Evolutionary conservation across 1,139 yeast genomes (phyloP).

Genomic region (Lodderomyces pseudojiufengensis): DNA sequence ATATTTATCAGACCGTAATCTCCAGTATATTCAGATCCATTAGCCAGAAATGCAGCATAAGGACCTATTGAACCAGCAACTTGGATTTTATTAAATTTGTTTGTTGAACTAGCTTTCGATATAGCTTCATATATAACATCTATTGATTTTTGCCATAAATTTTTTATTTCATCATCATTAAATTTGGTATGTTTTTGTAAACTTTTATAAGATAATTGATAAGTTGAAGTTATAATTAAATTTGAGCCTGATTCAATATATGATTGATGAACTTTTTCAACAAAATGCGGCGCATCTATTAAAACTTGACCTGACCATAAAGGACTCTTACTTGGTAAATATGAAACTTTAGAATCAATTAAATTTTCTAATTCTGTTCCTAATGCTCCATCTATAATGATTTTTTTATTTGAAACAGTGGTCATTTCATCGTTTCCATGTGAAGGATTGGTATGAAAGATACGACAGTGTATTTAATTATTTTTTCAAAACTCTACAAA

Average conservation of each 20-base stretch:
- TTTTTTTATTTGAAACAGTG: too few species aligned
- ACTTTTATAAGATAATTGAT: conserved; percentile 53
- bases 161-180: conserved; percentile 21
- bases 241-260: conserved; percentile 57
- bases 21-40: conserved; percentile 71
- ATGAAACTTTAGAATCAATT: conserved; percentile 11
- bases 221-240: conserved; percentile 55
- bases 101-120: conserved; percentile 10
- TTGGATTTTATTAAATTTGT: conserved; percentile 9
- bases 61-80: conserved; percentile 71
- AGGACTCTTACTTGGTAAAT: conserved; percentile 23
- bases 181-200: conserved; percentile 30
- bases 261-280: conserved; percentile 47
- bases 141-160: conserved; percentile 31
- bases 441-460: too few species aligned
- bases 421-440: too few species aligned
- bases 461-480: too few species aligned
- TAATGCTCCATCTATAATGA: conserved; percentile 29
- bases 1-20: conserved; percentile 38
- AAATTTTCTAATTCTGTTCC: conserved; percentile 28
- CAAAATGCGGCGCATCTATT: conserved; percentile 40
- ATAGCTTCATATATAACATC: conserved; percentile 30
- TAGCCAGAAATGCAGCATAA: conserved; percentile 61
- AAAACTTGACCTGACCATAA: conserved; percentile 65
- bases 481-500: too few species aligned